Conservation (phyloP, 139 green algal species). For the Tetratostichococcus sp. region DNA sequence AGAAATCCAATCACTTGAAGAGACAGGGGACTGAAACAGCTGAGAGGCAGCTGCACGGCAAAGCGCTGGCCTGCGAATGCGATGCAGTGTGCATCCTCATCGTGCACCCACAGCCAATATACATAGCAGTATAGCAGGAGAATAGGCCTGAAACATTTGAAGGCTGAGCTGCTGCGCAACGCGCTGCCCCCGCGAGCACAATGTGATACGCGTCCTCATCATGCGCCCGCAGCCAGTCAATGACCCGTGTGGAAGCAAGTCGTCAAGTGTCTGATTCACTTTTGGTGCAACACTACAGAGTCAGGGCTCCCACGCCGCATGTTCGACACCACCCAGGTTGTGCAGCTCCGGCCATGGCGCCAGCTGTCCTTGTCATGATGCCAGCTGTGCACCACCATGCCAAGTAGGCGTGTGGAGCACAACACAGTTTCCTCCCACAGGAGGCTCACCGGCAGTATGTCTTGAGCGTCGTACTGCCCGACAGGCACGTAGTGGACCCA, state of each 20-base stretch:
- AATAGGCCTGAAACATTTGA: too few species aligned
- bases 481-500: neutral
- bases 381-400: too few species aligned
- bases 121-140: neutral
- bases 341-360: too few species aligned
- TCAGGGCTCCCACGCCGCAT: too few species aligned
- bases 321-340: too few species aligned
- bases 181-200: neutral
- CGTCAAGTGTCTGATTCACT: too few species aligned
- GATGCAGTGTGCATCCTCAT: slow-evolving; percentile 5
- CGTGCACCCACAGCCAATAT: slow-evolving; percentile 7
- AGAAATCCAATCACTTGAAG: too few species aligned
- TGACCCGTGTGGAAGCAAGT: neutral
- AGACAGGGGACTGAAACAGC: too few species aligned
- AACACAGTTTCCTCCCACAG: too few species aligned
- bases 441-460: neutral
- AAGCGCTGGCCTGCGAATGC: neutral
- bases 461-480: neutral
- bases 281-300: too few species aligned
- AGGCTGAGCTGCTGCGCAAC: slow-evolving; percentile 14
- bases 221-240: slow-evolving; percentile 10
- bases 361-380: too few species aligned
- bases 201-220: slow-evolving; percentile 8
- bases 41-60: neutral
- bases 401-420: too few species aligned